Percentiles rank a stretch among this genome's conserved stretches.
These are phyloP conservation scores for Fusarium neocosmosporiellum DNA, from an alignment of 2,329 filamentous ascomycete species.

Conservation along the genomic window DNA sequence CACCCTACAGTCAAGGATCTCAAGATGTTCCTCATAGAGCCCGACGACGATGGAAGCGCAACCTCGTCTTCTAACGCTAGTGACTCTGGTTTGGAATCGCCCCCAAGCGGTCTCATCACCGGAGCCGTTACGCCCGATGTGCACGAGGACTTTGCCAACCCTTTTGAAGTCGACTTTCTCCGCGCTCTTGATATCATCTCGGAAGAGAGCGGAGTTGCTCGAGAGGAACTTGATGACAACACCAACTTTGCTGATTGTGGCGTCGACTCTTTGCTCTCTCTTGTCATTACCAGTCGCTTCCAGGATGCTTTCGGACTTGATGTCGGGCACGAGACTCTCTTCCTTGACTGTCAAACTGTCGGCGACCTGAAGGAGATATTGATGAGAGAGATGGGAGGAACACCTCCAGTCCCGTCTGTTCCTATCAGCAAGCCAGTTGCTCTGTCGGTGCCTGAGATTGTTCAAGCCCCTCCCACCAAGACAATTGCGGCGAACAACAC, in stretches of 20 bases:
- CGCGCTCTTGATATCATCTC: slow-evolving; percentile 44
- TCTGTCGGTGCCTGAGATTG: not conserved
- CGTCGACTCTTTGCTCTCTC: slow-evolving; percentile 70
- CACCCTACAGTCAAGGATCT: slow-evolving; percentile 65
- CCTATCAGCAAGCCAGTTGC: not conserved
- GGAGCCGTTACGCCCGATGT: slow-evolving; percentile 10
- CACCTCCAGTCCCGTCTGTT: not conserved
- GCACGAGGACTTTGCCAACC: slow-evolving; percentile 7
- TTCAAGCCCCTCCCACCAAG: not conserved
- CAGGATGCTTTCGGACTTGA: slow-evolving; percentile 53
- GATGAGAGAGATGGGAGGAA: not conserved
- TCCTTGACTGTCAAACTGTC: slow-evolving; percentile 27
- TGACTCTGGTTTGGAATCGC: slow-evolving; percentile 9
- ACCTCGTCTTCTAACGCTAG: slow-evolving; percentile 23
- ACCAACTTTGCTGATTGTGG: slow-evolving; percentile 68
- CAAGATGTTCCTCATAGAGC: slow-evolving; percentile 48
- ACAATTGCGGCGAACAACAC: not conserved
- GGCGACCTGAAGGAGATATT: slow-evolving; percentile 19
- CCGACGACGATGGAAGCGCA: slow-evolving; percentile 14
- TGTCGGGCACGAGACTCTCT: slow-evolving; percentile 22
- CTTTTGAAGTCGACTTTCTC: slow-evolving; percentile 20
- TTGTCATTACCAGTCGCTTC: slow-evolving; percentile 67
- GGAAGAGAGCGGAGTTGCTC: slow-evolving; percentile 65
- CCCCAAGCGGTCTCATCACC: not conserved
- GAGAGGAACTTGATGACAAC: slow-evolving; percentile 67